These are phyloP conservation scores for Pleurotus platypus DNA, from an alignment of 768 basidiomycete genomes.

Conservation along the genomic window DNA sequence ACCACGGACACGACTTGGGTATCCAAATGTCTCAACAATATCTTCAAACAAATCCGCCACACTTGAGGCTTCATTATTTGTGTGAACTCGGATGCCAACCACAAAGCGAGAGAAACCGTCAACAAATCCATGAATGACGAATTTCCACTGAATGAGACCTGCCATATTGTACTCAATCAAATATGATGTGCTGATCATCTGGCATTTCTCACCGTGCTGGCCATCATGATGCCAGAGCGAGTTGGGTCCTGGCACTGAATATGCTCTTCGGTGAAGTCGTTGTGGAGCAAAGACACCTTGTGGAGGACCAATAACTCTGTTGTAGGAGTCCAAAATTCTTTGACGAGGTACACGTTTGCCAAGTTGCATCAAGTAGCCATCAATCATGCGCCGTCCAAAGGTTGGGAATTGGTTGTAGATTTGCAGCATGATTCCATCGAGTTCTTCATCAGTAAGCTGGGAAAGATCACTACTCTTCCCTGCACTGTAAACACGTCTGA, in stretches of 20 bases:
- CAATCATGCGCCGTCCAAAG: slow-evolving; percentile 20
- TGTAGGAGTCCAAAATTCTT: slow-evolving; percentile 17
- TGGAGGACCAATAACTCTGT: slow-evolving; percentile 16
- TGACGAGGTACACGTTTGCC: slow-evolving; percentile 17
- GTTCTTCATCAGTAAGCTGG: slow-evolving; percentile 16
- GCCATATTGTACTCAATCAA: neutral
- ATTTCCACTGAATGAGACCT: slow-evolving; percentile 18
- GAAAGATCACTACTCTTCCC: slow-evolving; percentile 9
- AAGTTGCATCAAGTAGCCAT: slow-evolving; percentile 13
- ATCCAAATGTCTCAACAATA: slow-evolving; percentile 21
- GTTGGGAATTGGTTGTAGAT: slow-evolving; percentile 22
- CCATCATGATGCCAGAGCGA: slow-evolving; percentile 30
- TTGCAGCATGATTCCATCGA: slow-evolving; percentile 16
- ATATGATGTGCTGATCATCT: neutral
- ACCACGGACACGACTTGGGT: slow-evolving; percentile 26
- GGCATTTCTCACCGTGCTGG: slow-evolving; percentile 20
- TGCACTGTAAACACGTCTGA: slow-evolving; percentile 3
- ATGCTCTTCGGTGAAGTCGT: slow-evolving; percentile 16
- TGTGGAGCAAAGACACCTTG: slow-evolving; percentile 11
- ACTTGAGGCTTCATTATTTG: slow-evolving; percentile 23
- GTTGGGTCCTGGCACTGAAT: slow-evolving; percentile 24
- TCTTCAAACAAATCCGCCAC: slow-evolving; percentile 17
- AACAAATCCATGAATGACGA: slow-evolving; percentile 24
- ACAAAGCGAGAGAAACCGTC: slow-evolving; percentile 35
- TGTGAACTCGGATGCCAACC: slow-evolving; percentile 21